Evolutionary conservation across 192 early-diverging fungal species (phyloP).

Genomic region (Entomortierella chlamydospora): DNA sequence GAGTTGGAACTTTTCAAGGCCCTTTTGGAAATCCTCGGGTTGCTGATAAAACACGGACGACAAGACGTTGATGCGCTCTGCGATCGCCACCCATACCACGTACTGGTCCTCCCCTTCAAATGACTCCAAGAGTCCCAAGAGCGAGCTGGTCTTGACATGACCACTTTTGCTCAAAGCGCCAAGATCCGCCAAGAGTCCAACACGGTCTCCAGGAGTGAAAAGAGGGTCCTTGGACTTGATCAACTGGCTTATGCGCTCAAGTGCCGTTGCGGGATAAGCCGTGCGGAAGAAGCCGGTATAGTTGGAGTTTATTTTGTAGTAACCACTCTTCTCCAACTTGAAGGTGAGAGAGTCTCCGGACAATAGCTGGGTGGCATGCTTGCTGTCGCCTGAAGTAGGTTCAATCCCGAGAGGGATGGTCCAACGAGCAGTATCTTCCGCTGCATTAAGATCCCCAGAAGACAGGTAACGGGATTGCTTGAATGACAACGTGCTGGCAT

Average conservation of each 20-base stretch:
- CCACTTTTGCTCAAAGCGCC: slow-evolving; percentile 85
- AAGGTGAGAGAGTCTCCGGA: slow-evolving; percentile 58
- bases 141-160: slow-evolving; percentile 74
- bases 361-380: slow-evolving; percentile 55
- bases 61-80: slow-evolving; percentile 67
- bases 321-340: slow-evolving; percentile 63
- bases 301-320: slow-evolving; percentile 89
- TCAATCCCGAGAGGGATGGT: slow-evolving; percentile 84
- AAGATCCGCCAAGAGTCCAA: slow-evolving; percentile 87
- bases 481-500: slow-evolving; percentile 67
- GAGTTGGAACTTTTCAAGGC: slow-evolving; percentile 75
- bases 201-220: slow-evolving; percentile 74
- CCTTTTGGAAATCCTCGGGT: slow-evolving; percentile 66
- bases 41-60: slow-evolving; percentile 75
- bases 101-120: slow-evolving; percentile 85
- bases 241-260: slow-evolving; percentile 64
- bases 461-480: slow-evolving; percentile 88
- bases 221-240: slow-evolving; percentile 68
- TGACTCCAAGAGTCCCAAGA: slow-evolving; percentile 80
- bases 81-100: slow-evolving; percentile 81
- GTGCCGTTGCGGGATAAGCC: slow-evolving; percentile 68
- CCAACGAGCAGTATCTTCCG: slow-evolving; percentile 88
- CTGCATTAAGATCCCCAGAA: slow-evolving; percentile 78
- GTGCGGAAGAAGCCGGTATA: slow-evolving; percentile 91
- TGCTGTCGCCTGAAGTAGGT: slow-evolving; percentile 13